These are phyloP conservation scores for Strobilomyces echinocephalus DNA, from an alignment of 768 basidiomycete species.

Conservation along the genomic window DNA sequence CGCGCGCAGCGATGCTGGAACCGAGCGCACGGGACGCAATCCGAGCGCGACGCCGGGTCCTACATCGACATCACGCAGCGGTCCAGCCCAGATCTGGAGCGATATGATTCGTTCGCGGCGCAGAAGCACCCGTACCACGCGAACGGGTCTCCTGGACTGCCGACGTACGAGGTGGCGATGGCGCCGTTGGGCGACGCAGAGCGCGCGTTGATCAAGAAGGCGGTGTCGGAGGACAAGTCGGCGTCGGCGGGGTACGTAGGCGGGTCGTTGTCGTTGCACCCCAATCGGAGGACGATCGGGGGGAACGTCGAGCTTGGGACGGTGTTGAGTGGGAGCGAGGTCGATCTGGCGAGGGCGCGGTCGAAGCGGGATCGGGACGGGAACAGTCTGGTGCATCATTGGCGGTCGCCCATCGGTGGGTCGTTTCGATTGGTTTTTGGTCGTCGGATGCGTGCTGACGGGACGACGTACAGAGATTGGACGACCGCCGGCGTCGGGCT, in stretches of 20 bases:
- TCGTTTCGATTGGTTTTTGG: not conserved
- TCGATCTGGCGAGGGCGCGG: conserved; percentile 42
- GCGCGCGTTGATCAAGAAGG: conserved; percentile 11
- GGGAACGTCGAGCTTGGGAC: conserved; percentile 22
- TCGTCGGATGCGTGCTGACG: not conserved
- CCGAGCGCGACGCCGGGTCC: not conserved
- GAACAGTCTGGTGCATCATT: conserved; percentile 57
- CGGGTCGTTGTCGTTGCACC: conserved; percentile 14
- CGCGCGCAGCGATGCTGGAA: conserved; percentile 17
- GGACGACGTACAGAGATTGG: conserved; percentile 8
- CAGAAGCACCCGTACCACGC: not conserved
- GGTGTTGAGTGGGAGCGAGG: conserved; percentile 34
- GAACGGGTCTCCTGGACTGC: conserved; percentile 4
- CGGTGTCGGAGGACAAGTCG: conserved; percentile 28
- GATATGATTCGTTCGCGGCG: not conserved
- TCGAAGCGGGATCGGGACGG: conserved; percentile 25
- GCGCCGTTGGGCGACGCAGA: conserved; percentile 4
- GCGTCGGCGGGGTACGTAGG: conserved; percentile 12
- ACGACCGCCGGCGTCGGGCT: conserved; percentile 2
- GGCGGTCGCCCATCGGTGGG: conserved; percentile 67
- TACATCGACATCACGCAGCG: conserved; percentile 13
- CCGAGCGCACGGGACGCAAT: not conserved
- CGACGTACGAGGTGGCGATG: conserved; percentile 29
- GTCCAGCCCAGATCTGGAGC: not conserved
- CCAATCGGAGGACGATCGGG: conserved; percentile 22